Percentiles rank a stretch among this genome's conserved stretches.
These are phyloP conservation scores for Candida insectorum DNA, from an alignment of 805 yeast genomes.

Conservation along the genomic window DNA sequence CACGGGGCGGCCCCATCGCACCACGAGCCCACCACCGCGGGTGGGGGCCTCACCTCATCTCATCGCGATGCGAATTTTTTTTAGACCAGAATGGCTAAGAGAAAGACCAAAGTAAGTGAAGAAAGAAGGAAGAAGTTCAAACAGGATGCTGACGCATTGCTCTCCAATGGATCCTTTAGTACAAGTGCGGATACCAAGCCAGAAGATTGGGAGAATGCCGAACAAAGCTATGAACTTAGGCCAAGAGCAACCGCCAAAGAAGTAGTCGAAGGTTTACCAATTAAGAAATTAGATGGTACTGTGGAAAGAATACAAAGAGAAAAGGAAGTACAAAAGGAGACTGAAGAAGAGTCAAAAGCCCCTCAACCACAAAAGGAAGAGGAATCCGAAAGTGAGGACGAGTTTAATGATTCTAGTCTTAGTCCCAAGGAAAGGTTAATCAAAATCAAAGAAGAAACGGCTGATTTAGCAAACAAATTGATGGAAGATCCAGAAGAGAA, in stretches of 20 bases:
- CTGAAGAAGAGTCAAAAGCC: conserved; percentile 38
- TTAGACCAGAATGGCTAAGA: conserved; percentile 26
- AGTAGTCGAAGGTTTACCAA: conserved; percentile 73
- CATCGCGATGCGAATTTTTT: background rate
- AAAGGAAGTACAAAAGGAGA: conserved; percentile 18
- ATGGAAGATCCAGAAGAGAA: conserved; percentile 91
- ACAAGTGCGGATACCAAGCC: conserved; percentile 1
- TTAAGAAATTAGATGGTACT: conserved; percentile 66
- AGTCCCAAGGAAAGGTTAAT: conserved; percentile 52
- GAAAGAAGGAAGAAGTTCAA: conserved; percentile 34
- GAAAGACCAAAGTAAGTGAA: conserved; percentile 23
- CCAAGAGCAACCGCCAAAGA: conserved; percentile 56
- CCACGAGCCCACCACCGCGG: too few species aligned
- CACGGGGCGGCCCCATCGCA: too few species aligned
- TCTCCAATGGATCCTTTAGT: conserved; percentile 16
- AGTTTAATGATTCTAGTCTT: conserved; percentile 44
- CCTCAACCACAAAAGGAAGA: conserved; percentile 17
- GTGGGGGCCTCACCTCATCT: background rate
- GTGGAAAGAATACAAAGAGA: conserved; percentile 62
- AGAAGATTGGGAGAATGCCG: conserved; percentile 65
- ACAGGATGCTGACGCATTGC: conserved; percentile 40
- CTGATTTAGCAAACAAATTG: conserved; percentile 70
- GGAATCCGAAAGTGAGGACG: conserved; percentile 22
- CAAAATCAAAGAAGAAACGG: conserved; percentile 77
- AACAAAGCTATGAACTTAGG: conserved; percentile 70